These are phyloP conservation scores for Saturnispora saitoi DNA, from an alignment of 805 yeast species.

Conservation along the genomic window DNA sequence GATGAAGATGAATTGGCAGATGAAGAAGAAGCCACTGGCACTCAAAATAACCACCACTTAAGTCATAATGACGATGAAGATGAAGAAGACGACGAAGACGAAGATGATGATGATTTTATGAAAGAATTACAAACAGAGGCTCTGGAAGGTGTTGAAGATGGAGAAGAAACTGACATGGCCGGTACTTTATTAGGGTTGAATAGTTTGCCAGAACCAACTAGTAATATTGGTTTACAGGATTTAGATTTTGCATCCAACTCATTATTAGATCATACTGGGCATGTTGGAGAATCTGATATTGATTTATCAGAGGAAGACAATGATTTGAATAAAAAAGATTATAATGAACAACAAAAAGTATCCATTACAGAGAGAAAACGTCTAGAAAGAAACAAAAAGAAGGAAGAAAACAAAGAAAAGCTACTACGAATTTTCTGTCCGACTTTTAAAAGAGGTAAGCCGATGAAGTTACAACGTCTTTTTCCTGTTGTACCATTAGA, in stretches of 20 bases:
- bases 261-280: conserved; percentile 14
- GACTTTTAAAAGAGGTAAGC: conserved; percentile 43
- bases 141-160: conserved; percentile 30
- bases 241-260: conserved; percentile 25
- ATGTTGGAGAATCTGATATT: conserved; percentile 18
- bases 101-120: conserved; percentile 29
- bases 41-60: conserved; percentile 9
- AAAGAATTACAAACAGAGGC: conserved; percentile 32
- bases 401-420: conserved; percentile 24
- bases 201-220: conserved; percentile 20
- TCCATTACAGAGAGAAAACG: conserved; percentile 1
- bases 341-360: conserved; percentile 8
- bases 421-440: conserved; percentile 51
- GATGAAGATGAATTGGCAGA: conserved; percentile 94
- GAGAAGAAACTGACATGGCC: conserved; percentile 20
- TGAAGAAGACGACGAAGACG: conserved; percentile 33
- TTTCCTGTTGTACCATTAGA: conserved; percentile 52
- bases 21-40: conserved; percentile 44
- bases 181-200: conserved; percentile 27
- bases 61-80: conserved; percentile 24
- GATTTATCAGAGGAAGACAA: conserved; percentile 24
- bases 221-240: conserved; percentile 25
- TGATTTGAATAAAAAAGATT: conserved; percentile 9
- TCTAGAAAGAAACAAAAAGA: conserved; percentile 14
- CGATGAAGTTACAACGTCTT: conserved; percentile 55